Percentiles rank a stretch among this genome's conserved stretches.
Evolutionary conservation across 1,139 yeast genomes (phyloP).

Genomic region (Pneumocystis oryctolagi): DNA sequence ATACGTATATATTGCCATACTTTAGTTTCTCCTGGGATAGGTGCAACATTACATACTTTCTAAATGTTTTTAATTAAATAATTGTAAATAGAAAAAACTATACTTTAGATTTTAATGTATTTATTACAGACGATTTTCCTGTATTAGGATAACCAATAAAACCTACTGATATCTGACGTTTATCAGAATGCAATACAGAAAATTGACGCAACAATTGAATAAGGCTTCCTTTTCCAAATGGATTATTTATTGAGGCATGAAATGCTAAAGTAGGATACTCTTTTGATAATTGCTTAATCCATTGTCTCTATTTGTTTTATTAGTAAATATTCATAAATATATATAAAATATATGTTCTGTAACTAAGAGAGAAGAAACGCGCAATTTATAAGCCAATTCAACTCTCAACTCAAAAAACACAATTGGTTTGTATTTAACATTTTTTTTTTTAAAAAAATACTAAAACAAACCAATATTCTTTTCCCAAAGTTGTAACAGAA

Average conservation of each 20-base stretch:
- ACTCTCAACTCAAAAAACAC: conserved; percentile 12
- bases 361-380: conserved; percentile 25
- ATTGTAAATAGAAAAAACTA: neutral
- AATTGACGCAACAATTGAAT: conserved; percentile 89
- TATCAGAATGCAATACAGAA: conserved; percentile 74
- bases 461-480: conserved; percentile 42
- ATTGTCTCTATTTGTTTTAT: conserved; percentile 58
- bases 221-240: conserved; percentile 93
- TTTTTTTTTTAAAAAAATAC: neutral
- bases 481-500: conserved; percentile 98
- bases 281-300: conserved; percentile 91
- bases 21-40: conserved; percentile 97
- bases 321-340: conserved; percentile 12
- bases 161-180: conserved; percentile 93
- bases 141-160: conserved; percentile 96
- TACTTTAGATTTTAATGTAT: conserved; percentile 69
- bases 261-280: conserved; percentile 90
- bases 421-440: conserved; percentile 18
- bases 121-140: conserved; percentile 90
- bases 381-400: neutral
- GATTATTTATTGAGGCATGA: conserved; percentile 93
- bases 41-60: conserved; percentile 88
- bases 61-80: neutral
- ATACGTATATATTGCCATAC: conserved; percentile 97
- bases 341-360: conserved; percentile 25